Percentiles rank a stretch among this genome's conserved stretches.
These are phyloP conservation scores for Pythium aphanidermatum DNA, from an alignment of 352 stramenopile species.

Conservation along the genomic window DNA sequence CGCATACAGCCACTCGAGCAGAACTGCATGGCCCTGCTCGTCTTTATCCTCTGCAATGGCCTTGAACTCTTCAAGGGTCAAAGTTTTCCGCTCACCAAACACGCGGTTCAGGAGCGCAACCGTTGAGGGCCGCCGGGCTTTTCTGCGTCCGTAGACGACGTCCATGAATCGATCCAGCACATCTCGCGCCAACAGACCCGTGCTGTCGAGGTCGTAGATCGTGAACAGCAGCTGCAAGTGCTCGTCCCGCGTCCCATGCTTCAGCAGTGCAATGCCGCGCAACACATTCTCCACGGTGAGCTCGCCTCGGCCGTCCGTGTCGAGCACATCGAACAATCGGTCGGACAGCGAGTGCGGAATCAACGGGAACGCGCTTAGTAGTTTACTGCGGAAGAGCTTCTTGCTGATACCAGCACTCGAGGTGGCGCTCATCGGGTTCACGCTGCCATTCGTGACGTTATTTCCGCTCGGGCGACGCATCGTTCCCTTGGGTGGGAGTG, in stretches of 20 bases:
- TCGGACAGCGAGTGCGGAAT: constrained; percentile 80
- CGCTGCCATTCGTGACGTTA: constrained; percentile 3
- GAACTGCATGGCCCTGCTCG: constrained; percentile 37
- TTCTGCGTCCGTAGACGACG: constrained; percentile 69
- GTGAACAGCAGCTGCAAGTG: constrained; percentile 74
- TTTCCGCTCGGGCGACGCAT: constrained; percentile 13
- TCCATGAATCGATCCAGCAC: constrained; percentile 79
- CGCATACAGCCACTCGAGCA: constrained; percentile 60
- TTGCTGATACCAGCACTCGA: constrained; percentile 25
- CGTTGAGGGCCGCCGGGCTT: constrained; percentile 32
- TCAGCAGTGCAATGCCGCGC: constrained; percentile 64
- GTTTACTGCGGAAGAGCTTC: constrained; percentile 75
- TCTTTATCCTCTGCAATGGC: constrained; percentile 50
- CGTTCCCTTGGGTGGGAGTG: constrained; percentile 15
- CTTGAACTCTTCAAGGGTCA: constrained; percentile 65
- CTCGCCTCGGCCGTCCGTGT: constrained; percentile 56
- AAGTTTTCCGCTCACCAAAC: constrained; percentile 32
- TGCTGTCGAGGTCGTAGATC: constrained; percentile 77
- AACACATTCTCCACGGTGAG: constrained; percentile 61
- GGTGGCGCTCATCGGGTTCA: constrained; percentile 8
- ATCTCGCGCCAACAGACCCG: constrained; percentile 55
- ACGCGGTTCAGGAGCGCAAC: constrained; percentile 53
- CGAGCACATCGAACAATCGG: constrained; percentile 79
- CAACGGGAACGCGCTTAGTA: constrained; percentile 70
- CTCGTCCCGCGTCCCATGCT: constrained; percentile 66